These are phyloP conservation scores for Gynostemma pentaphyllum DNA, from an alignment of 306 rosid genomes.

Conservation along the genomic window DNA sequence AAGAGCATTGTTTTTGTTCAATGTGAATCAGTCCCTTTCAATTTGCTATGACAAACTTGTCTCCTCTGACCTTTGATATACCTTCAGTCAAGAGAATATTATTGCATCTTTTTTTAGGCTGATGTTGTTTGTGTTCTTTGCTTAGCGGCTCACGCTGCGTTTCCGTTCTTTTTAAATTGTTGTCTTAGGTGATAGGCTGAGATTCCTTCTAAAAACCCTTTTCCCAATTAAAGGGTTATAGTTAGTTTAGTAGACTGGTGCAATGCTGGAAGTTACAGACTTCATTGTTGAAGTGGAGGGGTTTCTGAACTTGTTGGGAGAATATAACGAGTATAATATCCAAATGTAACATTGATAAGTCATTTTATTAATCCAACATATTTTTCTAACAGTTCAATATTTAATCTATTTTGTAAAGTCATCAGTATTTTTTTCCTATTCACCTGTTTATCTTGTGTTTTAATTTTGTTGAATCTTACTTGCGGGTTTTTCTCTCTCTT, in stretches of 20 bases:
- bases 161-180: neutral
- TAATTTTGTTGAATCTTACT: slow-evolving; percentile 10
- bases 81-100: neutral
- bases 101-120: neutral
- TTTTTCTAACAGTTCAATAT: neutral
- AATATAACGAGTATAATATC: neutral
- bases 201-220: too few species aligned
- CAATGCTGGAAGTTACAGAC: neutral
- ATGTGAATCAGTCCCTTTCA: too few species aligned
- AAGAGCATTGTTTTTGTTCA: slow-evolving; percentile 6
- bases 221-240: neutral
- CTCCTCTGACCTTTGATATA: neutral
- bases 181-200: too few species aligned
- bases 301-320: neutral
- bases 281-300: too few species aligned
- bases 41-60: neutral
- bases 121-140: neutral
- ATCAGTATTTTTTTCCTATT: neutral
- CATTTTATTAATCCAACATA: neutral
- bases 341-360: neutral
- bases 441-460: neutral
- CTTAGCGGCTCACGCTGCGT: too few species aligned
- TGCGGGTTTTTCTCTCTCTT: neutral
- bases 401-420: neutral
- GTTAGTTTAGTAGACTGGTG: neutral